phyloP scores from a whole-genome alignment of 495 filamentous ascomycete genomes.

The Staphylotrichum longicolle region DNA sequence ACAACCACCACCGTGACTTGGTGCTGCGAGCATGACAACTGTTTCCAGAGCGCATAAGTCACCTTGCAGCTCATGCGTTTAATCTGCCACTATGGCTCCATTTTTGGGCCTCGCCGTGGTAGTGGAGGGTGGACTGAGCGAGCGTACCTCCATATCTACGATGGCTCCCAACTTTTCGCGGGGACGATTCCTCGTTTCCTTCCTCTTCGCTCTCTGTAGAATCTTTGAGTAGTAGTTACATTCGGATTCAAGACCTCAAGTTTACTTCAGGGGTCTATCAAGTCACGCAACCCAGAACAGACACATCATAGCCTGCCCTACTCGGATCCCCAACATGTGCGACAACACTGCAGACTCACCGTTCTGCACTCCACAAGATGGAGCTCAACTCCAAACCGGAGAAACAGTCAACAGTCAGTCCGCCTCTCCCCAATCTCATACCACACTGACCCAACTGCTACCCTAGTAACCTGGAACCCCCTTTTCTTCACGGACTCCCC shows the following conservation, averaged over 20 bases:
- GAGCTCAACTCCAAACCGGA: conserved; percentile 15
- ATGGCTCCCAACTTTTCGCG: no score
- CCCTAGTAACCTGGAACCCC: conserved; percentile 26
- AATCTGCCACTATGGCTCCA: background rate
- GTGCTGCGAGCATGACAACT: background rate
- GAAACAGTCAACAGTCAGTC: conserved; percentile 13
- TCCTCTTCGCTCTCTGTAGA: no score
- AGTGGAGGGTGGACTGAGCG: background rate
- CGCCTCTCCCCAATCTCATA: background rate
- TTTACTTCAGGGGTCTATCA: no score
- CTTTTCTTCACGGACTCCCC: conserved; percentile 18
- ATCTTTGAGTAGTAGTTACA: no score
- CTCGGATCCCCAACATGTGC: conserved; percentile 5
- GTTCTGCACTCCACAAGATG: conserved; percentile 19
- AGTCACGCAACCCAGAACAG: background rate
- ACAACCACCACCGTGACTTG: background rate
- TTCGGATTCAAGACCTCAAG: no score
- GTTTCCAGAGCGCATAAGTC: background rate
- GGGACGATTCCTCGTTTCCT: no score
- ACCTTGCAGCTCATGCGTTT: conserved; percentile 1
- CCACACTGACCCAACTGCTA: background rate
- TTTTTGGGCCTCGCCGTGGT: background rate
- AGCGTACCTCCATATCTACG: no score
- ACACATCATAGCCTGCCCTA: background rate
- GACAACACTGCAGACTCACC: conserved; percentile 16